phyloP scores from a whole-genome alignment of 202 grass and related monocot species.

The Hordeum pubiflorum region DNA sequence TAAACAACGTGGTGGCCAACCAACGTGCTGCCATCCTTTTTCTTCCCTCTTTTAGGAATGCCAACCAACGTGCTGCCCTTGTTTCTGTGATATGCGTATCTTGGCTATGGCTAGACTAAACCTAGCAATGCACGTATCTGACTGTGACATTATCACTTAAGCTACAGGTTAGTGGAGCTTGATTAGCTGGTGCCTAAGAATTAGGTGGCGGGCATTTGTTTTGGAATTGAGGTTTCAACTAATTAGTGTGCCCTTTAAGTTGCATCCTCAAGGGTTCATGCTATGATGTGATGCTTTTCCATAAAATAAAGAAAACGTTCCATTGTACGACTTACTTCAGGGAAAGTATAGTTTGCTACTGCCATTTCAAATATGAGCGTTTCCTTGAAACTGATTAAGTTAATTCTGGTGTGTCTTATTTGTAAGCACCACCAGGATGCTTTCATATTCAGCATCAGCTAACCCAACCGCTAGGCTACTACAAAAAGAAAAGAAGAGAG shows the following conservation, averaged over 20 bases:
- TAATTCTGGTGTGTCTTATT: background rate
- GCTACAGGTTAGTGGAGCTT: background rate
- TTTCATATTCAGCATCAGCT: background rate
- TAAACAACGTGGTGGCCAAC: background rate
- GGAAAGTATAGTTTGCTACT: background rate
- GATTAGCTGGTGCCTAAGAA: conserved; percentile 12
- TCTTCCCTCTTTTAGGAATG: too few relatives aligned
- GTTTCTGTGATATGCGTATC: background rate
- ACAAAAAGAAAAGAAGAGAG: too few relatives aligned
- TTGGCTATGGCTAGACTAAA: background rate
- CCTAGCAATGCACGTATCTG: background rate
- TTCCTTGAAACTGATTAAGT: background rate
- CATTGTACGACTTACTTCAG: background rate
- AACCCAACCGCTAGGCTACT: too few relatives aligned
- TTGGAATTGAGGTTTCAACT: conserved; percentile 31
- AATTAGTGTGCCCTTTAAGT: background rate
- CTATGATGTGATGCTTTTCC: background rate
- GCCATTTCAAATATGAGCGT: background rate
- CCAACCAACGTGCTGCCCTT: background rate
- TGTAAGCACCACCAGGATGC: background rate
- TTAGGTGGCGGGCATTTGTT: conserved; percentile 29
- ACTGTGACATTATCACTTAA: background rate
- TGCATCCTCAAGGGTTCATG: background rate
- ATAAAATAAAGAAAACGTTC: background rate
- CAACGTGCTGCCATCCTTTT: background rate